These are phyloP conservation scores for Penicillium concentricum DNA, from an alignment of 2,329 filamentous ascomycete species.

Conservation along the genomic window DNA sequence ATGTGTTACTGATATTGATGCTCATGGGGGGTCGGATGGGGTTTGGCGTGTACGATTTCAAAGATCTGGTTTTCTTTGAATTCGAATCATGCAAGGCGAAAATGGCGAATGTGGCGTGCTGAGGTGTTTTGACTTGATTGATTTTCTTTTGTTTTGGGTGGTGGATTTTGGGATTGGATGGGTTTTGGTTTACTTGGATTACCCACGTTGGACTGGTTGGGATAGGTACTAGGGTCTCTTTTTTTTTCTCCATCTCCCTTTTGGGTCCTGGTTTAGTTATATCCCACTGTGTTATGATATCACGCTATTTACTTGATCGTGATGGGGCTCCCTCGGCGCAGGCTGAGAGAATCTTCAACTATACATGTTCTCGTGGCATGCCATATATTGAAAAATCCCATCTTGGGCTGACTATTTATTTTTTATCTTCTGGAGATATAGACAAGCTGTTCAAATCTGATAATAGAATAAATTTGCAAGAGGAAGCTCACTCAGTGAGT, in stretches of 20 bases:
- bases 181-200: neutral
- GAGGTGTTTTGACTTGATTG: constrained; percentile 4
- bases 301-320: constrained; percentile 18
- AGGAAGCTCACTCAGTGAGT: neutral
- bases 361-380: constrained; percentile 1
- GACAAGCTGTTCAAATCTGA: neutral
- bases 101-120: constrained; percentile 15
- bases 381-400: constrained; percentile 12
- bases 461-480: neutral
- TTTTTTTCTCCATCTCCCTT: neutral
- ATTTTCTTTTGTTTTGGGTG: neutral
- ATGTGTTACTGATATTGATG: constrained; percentile 1
- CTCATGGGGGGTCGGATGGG: neutral
- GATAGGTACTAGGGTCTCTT: neutral
- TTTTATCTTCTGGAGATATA: neutral
- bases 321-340: neutral
- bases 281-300: constrained; percentile 30
- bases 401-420: neutral
- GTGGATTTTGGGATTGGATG: neutral
- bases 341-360: neutral
- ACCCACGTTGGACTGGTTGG: neutral
- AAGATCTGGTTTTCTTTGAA: neutral
- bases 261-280: constrained; percentile 20
- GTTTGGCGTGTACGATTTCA: neutral
- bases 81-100: constrained; percentile 10